These are phyloP conservation scores for Mycothermus thermophilus DNA, from an alignment of 495 filamentous ascomycete species.

Conservation along the genomic window DNA sequence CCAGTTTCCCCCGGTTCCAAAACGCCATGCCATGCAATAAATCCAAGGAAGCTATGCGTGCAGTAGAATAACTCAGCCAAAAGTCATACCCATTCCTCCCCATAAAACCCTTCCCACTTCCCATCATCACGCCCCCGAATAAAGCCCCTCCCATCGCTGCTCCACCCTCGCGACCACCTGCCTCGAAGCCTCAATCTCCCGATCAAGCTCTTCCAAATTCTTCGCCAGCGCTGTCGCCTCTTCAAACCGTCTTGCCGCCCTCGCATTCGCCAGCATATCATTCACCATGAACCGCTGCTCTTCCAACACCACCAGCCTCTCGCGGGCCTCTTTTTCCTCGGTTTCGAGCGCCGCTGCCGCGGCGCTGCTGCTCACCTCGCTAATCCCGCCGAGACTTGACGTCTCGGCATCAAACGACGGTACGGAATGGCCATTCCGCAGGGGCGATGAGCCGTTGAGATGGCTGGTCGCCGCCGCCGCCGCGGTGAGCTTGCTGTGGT, in stretches of 20 bases:
- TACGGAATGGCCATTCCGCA: constrained; percentile 32
- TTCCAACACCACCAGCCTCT: constrained; percentile 78
- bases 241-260: constrained; percentile 71
- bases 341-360: constrained; percentile 56
- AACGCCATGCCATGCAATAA: constrained; percentile 9
- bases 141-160: constrained; percentile 35
- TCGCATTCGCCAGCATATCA: constrained; percentile 76
- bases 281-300: constrained; percentile 88
- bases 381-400: constrained; percentile 38
- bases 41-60: background rate
- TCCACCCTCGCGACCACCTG: constrained; percentile 42
- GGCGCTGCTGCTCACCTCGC: constrained; percentile 46
- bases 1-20: background rate
- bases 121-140: constrained; percentile 12
- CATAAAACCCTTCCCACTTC: background rate
- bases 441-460: constrained; percentile 16
- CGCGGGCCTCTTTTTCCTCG: constrained; percentile 76
- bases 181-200: constrained; percentile 61
- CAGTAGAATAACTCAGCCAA: too few species aligned
- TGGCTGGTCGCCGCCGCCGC: constrained; percentile 26
- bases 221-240: constrained; percentile 67
- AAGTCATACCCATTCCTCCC: background rate
- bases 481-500: constrained; percentile 31
- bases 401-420: constrained; percentile 37
- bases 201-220: constrained; percentile 73